Evolutionary conservation across 2,329 filamentous ascomycete genomes (phyloP), one percentile per base, ranked within the genome.

Genomic region (Exophiala phaeomuriformis): DNA sequence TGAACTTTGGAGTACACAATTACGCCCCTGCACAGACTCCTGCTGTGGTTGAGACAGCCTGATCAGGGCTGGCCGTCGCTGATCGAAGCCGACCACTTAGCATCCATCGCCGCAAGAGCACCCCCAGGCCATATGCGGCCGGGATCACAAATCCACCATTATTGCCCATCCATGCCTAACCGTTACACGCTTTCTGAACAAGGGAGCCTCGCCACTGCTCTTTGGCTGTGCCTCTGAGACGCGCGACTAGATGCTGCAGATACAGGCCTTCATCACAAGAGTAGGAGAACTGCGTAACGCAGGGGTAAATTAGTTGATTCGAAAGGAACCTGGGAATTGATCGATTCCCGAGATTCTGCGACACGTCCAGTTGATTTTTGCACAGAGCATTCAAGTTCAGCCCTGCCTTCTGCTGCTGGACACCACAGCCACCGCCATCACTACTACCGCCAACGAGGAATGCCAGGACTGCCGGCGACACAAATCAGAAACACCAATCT

Each of bases 401-500:
- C 41, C 19, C 19, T 19, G 19, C 19, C 19, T 19, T 19, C 19
- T 19, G 19, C 19, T 19, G 19, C 19, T 41, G 39, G 12, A 41
- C 39, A 41, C 5, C 39, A 27, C 6, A 27, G 19, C 39, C 27
- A 39, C 36, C 39, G 6, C 4, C 12, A 27, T 28, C 12, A 6
- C 12, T 41, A 27, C 12, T 41, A 9, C 39, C 28, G 10, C 27
- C 37, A 5, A 12, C 28, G 9, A 8, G 43, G 51, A 44, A 28
- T 31, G 49, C 40, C 42, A 36, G 47, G 48, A 40, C 30, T 46
- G 28, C 19, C 3, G 45, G 52, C 27, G 48, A 47, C 51, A 59
- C 57, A 47, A 59, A 57, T 57, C 51, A 59, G 44, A 59, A 49
- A 59, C 53, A 55, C 35, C 46, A 56, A 59, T 57, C 51, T 57